Base-by-base conservation (phyloP, 2,329 filamentous ascomycete species). In the Neurospora crassa region DNA sequence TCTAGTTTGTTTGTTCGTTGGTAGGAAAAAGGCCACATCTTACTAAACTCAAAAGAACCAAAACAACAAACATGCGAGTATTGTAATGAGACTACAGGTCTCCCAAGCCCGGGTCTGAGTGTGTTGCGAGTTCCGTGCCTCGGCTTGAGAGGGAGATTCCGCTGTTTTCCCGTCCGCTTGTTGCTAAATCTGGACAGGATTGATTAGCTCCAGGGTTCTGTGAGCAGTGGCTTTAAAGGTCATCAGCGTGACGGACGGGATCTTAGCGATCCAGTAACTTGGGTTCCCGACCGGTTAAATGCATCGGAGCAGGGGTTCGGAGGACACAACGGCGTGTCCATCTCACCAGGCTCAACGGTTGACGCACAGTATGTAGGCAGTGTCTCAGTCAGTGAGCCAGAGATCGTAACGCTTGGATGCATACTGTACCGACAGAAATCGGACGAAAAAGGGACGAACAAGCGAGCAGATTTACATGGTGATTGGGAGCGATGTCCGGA, bases 251-350 rank as follows among this genome's bases (percentile, higher is more conserved):
- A 63, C 24, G 53, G 29, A 63, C 24, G 53, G 53, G 53, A 63
- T 63, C 76, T 75, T 71, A 74, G 70, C 67, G 75, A 74, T 72
- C 76, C 76, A 73, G 74, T 71, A 72, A 72, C 74, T 71, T 76
- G 75, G 75, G 75, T 74, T 70, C 73, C 70, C 75, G 70, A 71
- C 73, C 74, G 74, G 74, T 72, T 76, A 74, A 75, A 73, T 72
- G 75, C 75, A 74, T 69, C 68, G 73, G 74, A 73, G 73, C 37
- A 70, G 71, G 68, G 63, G 68, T 70, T 43, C 68, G 16, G 53
- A 63, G 53, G 29, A 37, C 53, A 63, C 53, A 63, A 63, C 53
- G 53, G 53, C 53, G 53, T 29, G 29, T 63, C 29, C 53, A 63
- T 63, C 29, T 63, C 53, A 37, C 53, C 53, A 37, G 18, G 47